phyloP scores from a whole-genome alignment of 2,329 filamentous ascomycete genomes.

The Colletotrichum sp. region DNA sequence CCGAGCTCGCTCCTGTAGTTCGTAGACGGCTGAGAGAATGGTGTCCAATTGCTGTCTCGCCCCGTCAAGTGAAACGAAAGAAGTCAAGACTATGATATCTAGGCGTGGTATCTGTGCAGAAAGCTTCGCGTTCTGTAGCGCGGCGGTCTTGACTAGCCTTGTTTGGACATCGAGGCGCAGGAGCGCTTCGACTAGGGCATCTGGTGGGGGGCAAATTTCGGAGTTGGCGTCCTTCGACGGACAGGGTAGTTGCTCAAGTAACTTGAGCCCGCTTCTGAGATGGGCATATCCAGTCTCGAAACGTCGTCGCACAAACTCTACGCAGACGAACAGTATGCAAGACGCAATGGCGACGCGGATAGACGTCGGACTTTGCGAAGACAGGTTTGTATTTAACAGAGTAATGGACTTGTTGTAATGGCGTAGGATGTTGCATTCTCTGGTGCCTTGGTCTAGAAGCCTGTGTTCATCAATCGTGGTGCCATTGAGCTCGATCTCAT shows the following conservation, averaged over 20 bases:
- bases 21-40: not conserved
- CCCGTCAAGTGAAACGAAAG: not conserved
- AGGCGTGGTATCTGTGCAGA: not conserved
- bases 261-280: slow-evolving; percentile 45
- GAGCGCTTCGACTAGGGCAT: slow-evolving; percentile 49
- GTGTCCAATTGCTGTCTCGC: slow-evolving; percentile 2
- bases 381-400: slow-evolving; percentile 38
- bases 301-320: slow-evolving; percentile 40
- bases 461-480: not conserved
- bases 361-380: slow-evolving; percentile 28
- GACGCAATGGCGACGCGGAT: slow-evolving; percentile 41
- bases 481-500: slow-evolving; percentile 26
- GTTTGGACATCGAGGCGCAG: slow-evolving; percentile 32
- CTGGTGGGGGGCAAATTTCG: slow-evolving; percentile 32
- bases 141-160: slow-evolving; percentile 24
- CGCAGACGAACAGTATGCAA: slow-evolving; percentile 39
- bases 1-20: not conserved
- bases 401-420: slow-evolving; percentile 43
- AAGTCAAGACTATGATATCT: not conserved
- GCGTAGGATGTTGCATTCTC: slow-evolving; percentile 31
- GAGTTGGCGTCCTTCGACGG: not conserved
- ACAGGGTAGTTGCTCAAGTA: slow-evolving; percentile 31
- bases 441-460: not conserved
- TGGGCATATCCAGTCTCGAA: slow-evolving; percentile 42
- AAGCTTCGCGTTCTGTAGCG: not conserved